Percentiles rank a stretch among this genome's conserved stretches.
Evolutionary conservation across 1,284 basidiomycete species (phyloP).

Genomic region (Tilletia horrida): DNA sequence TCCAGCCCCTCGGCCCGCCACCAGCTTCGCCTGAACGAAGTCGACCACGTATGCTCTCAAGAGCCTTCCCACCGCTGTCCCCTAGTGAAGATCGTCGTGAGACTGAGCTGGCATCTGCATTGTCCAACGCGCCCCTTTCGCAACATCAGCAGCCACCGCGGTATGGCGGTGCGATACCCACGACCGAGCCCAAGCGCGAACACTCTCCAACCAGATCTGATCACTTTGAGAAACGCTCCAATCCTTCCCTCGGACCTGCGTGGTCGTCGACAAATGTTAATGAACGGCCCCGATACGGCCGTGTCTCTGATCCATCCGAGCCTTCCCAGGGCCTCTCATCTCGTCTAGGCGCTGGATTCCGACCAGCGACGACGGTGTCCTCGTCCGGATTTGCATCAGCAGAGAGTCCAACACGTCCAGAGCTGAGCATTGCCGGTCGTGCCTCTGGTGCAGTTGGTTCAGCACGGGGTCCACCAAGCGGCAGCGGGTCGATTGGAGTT

Average conservation of each 20-base stretch:
- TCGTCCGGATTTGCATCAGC: neutral
- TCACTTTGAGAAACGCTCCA: neutral
- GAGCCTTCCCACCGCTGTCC: neutral
- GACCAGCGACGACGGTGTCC: neutral
- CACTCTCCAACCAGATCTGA: neutral
- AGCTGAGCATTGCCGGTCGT: conserved; percentile 5
- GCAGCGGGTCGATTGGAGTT: neutral
- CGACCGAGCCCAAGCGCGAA: neutral
- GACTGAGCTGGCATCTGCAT: neutral
- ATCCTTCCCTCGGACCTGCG: neutral
- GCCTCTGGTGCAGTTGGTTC: neutral
- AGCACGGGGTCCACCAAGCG: neutral
- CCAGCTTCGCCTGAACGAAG: no score
- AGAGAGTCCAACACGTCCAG: neutral
- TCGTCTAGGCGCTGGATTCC: neutral
- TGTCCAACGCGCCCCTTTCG: no score
- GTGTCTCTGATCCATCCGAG: no score
- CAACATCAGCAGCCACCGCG: neutral
- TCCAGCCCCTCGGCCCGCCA: no score
- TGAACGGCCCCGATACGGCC: neutral
- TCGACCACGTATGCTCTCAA: no score
- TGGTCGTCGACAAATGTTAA: neutral
- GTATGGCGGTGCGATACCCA: conserved; percentile 6
- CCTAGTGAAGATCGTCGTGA: neutral
- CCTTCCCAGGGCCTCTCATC: neutral